These are phyloP conservation scores for Aureobasidium sp. DNA, from an alignment of 2,329 filamentous ascomycete species.

Conservation along the genomic window DNA sequence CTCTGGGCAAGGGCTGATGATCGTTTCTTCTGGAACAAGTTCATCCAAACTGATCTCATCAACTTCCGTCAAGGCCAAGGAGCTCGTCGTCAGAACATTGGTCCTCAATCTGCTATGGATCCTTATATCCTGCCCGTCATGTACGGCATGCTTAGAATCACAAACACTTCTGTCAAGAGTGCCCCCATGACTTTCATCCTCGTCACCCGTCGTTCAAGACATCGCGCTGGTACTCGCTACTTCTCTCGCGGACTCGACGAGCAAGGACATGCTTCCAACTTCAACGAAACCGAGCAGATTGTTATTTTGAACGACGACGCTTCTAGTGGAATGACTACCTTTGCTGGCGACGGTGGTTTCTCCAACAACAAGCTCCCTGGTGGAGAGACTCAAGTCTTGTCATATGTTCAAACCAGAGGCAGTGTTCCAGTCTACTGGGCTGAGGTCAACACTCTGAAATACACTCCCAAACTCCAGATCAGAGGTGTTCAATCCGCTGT, in stretches of 20 bases:
- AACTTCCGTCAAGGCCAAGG: constrained; percentile 77
- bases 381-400: constrained; percentile 87
- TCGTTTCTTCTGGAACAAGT: constrained; percentile 99
- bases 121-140: constrained; percentile 96
- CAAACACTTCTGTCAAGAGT: constrained; percentile 84
- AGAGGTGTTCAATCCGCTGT: constrained; percentile 84
- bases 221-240: constrained; percentile 92
- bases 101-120: constrained; percentile 80
- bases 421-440: constrained; percentile 98
- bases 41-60: constrained; percentile 91
- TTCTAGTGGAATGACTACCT: constrained; percentile 78
- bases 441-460: constrained; percentile 93
- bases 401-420: constrained; percentile 96
- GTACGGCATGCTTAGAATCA: constrained; percentile 96
- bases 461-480: constrained; percentile 91
- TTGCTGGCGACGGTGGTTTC: constrained; percentile 79
- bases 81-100: constrained; percentile 66
- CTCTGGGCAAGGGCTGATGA: constrained; percentile 96
- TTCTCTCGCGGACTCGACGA: constrained; percentile 96
- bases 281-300: constrained; percentile 98
- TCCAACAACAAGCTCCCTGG: constrained; percentile 73
- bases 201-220: constrained; percentile 89
- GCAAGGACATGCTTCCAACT: constrained; percentile 96
- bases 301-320: constrained; percentile 87
- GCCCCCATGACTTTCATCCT: constrained; percentile 87